Evolutionary conservation across 1,284 basidiomycete species (phyloP), one percentile per base, ranked within the genome.

Genomic region (Tremellales sp.): DNA sequence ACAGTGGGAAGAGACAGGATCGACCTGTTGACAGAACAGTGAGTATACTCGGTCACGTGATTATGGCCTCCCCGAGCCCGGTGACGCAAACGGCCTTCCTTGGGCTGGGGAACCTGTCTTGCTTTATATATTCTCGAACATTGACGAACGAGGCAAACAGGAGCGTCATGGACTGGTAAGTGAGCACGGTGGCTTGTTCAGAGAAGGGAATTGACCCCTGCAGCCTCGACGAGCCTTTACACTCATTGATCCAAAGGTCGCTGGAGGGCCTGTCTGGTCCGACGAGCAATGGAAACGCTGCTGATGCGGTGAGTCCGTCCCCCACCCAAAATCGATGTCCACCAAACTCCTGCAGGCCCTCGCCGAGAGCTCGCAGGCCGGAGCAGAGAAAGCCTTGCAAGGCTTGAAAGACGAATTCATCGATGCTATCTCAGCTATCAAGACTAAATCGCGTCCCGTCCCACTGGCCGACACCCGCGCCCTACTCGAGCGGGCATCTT

Each of bases 401-500:
- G 82, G 81, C 7, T 78, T 94, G 45, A 85, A 85, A 67, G 68
- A 70, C 12, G 85, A 89, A 68, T 80, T 97, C 72, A 76, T 80
- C 3, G 75, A 80, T 36, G 84, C 87, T 0, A 78, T 86, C 39
- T 74, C 79, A 13, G 84, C 84, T 43, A 83, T 93, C 46, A 76
- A 82, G 27, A 78, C 79, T 42, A 90, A 89, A 73, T 81, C 78
- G 23, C 85, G 84, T 56, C 77, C 80, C 8, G 73, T 90, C 49
- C 86, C 83, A 12, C 80, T 90, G 2, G 81, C 86, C 40, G 89
- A 96, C 48, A 77, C 97, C 36, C 85, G 89, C 52, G 80, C 89
- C 8, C 75, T 97, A 2, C 77, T 98, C 23, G 91, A 96, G 72
- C 83, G 92, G 43, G 90, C 87, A 51, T 90, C 88, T 2, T 86